A percentile compares a stretch with the other conserved stretches of the same genome.
Evolutionary conservation across 345 rosid species (phyloP).

Genomic region (Hibiscus tridactylites): DNA sequence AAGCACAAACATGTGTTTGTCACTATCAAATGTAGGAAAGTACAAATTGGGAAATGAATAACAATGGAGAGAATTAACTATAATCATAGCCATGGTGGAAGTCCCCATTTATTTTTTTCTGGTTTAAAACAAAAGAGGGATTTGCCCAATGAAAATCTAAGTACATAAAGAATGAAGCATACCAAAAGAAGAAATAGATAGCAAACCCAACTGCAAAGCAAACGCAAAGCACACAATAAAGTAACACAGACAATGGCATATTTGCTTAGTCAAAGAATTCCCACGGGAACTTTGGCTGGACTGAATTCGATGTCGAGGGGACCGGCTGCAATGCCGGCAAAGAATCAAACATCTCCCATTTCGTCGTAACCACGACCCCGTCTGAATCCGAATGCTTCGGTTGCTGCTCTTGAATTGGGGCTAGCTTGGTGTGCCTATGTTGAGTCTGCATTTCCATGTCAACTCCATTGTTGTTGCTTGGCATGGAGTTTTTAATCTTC

Average conservation of each 20-base stretch:
- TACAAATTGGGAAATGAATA: constrained; percentile 16
- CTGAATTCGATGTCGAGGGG: constrained; percentile 23
- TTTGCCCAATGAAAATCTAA: constrained; percentile 41
- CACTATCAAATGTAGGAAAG: constrained; percentile 12
- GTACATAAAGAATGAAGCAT: constrained; percentile 65
- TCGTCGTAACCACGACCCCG: constrained; percentile 56
- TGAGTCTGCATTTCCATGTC: constrained; percentile 26
- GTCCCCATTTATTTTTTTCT: constrained; percentile 40
- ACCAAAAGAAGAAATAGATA: background rate
- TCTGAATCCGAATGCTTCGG: constrained; percentile 39
- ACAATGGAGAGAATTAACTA: background rate
- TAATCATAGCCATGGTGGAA: constrained; percentile 16
- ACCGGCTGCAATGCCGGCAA: constrained; percentile 13
- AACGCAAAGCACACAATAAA: constrained; percentile 25
- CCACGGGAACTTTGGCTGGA: constrained; percentile 82
- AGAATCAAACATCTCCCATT: constrained; percentile 90
- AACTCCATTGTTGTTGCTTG: constrained; percentile 35
- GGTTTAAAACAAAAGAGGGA: constrained; percentile 18
- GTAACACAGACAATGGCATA: constrained; percentile 9
- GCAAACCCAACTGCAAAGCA: background rate
- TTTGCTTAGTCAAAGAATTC: constrained; percentile 63
- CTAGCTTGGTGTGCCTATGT: constrained; percentile 24
- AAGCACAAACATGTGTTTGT: background rate
- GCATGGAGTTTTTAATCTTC: constrained; percentile 65
- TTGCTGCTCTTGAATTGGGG: constrained; percentile 25